Base-by-base conservation (phyloP, 768 basidiomycete species). In the Rhizopogon roseolus region DNA sequence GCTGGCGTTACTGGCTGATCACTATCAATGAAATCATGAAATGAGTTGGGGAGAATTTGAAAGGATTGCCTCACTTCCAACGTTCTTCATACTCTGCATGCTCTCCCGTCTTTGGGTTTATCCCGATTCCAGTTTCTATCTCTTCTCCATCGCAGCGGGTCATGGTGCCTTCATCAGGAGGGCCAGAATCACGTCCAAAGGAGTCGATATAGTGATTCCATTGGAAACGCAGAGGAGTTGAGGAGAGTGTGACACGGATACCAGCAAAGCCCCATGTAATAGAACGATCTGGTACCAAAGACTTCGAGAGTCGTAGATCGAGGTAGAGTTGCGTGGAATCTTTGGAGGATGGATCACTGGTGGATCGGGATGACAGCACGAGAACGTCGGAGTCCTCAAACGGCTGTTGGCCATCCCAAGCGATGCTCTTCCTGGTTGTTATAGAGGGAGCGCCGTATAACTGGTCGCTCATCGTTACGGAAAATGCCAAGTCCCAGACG, bases 301-400 rank as follows among this genome's bases (percentile, higher is more conserved):
- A 46, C 40, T 60, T 41, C 8, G 53, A 49, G 2, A 61, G 37
- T 16, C 62, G 54, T 41, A 66, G 55, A 37, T 66, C 54, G n/a
- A 64, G 57, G 25, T 41, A 62, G 10, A 64, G 54, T 28, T 55
- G 54, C 4, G 49, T 60, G 38, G 55, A 50, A 8, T 52, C 63
- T 37, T 64, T 42, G 4, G 42, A 54, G 7, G 53, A 45, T 5
- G 45, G 14, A n/a, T 27, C 29, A 22, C 60, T 60, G 6, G 66
- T 63, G 6, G 61, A 57, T 7, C 64, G 64, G 28, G 64, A 65
- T 11, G 58, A 67, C n/a, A 65, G 52, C 29, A 67, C 64, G 25
- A 67, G 60, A 22, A 67, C 66, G 22, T 60, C 58, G 3, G 60
- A 65, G 43, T 65, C 64, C 51, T 67, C 66, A 44, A 50, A 67